Conservation (phyloP, 345 rosid genomes). For the Luvunga scandens region DNA sequence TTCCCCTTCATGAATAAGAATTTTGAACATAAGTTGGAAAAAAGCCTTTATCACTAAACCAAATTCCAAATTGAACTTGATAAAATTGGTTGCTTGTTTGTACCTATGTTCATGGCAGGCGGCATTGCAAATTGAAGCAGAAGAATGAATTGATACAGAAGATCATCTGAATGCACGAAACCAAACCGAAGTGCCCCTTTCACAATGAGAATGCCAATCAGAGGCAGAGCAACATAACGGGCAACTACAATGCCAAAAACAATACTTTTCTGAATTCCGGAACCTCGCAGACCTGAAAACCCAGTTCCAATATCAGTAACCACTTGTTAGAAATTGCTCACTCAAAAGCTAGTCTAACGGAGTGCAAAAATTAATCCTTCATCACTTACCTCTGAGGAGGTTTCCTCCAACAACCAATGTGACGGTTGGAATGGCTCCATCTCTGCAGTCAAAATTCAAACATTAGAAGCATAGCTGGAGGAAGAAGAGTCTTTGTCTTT, state of each 20-base stretch:
- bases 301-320: not conserved
- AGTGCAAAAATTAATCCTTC: not conserved
- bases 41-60: not conserved
- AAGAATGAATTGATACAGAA: conserved; percentile 60
- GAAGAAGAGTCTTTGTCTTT: not conserved
- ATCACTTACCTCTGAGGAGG: conserved; percentile 50
- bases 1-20: not conserved
- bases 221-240: conserved; percentile 55
- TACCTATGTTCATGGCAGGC: conserved; percentile 60
- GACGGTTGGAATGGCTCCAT: conserved; percentile 63
- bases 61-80: not conserved
- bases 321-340: not conserved
- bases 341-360: not conserved
- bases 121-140: conserved; percentile 70
- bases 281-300: conserved; percentile 48
- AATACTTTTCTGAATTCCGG: conserved; percentile 37
- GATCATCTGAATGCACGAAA: conserved; percentile 44
- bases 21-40: not conserved
- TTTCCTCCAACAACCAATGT: conserved; percentile 68
- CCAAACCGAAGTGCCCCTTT: conserved; percentile 44
- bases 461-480: not conserved
- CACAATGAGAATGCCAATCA: conserved; percentile 49
- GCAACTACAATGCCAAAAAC: conserved; percentile 43
- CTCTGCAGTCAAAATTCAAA: conserved; percentile 34
- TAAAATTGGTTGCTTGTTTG: not conserved